Evolutionary conservation across 305 asterid species (phyloP).

Genomic region (Fraxinus dipetala): DNA sequence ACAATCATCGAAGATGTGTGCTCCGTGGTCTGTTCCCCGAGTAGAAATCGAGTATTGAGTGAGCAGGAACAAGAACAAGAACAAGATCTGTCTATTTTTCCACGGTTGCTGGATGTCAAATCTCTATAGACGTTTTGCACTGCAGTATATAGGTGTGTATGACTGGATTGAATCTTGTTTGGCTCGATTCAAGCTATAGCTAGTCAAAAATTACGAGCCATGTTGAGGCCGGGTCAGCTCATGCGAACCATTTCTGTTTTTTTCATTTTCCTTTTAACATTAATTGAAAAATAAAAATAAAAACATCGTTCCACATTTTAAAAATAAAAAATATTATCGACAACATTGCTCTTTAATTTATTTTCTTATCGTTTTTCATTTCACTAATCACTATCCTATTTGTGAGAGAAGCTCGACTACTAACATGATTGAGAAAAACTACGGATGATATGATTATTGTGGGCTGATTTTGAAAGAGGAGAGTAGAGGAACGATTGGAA

Average conservation of each 20-base stretch:
- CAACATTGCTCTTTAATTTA: neutral
- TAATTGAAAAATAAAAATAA: neutral
- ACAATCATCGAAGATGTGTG: conserved; percentile 31
- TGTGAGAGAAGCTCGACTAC: neutral
- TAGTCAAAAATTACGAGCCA: neutral
- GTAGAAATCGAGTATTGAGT: neutral
- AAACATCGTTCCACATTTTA: neutral
- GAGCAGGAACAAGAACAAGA: neutral
- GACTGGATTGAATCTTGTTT: neutral
- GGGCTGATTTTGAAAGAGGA: conserved; percentile 10
- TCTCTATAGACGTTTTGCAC: neutral
- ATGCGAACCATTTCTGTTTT: neutral
- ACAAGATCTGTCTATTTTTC: neutral
- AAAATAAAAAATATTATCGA: too few species aligned
- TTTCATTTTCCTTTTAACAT: neutral
- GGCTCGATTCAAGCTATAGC: neutral
- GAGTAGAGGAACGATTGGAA: conserved; percentile 16
- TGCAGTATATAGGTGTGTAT: neutral
- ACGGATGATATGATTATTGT: neutral
- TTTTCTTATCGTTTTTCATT: neutral
- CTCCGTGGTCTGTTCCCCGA: neutral
- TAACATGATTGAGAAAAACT: neutral
- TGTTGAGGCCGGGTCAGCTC: neutral
- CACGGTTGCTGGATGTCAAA: neutral
- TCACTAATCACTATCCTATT: neutral